Evolutionary conservation across 768 basidiomycete genomes (phyloP), one percentile per base, ranked within the genome.

Genomic region (Collybiopsis confluens): DNA sequence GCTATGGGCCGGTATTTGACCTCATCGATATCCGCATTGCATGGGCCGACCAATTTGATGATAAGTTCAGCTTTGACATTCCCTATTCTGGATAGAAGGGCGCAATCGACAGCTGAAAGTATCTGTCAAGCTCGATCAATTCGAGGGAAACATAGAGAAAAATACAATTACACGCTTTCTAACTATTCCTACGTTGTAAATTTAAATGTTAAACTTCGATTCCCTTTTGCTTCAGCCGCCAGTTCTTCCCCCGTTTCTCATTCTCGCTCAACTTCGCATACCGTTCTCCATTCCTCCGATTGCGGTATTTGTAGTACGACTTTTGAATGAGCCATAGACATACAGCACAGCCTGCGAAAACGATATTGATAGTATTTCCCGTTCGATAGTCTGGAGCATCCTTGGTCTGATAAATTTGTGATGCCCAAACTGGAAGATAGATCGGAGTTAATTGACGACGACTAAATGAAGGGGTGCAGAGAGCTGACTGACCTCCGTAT

Each of bases 321-420:
- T 59, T 61, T 41, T 61, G 60, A 20, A 55, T 45, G 37, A 61
- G 48, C 60, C 60, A 61, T 3, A 61, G 36, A 23, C 54, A 36
- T 3, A 56, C 36, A 11, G 60, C 56, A 16, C 46, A 35, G 7
- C 46, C 50, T 27, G 59, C 56, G 38, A 61, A 59, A 3, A 43
- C 56, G 24, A 61, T 57, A 41, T 61, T 61, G 41, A 61, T 59
- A 15, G 54, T 43, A 27, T 58, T 60, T 21, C 59, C 59, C n/a
- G 49, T 48, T 11, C 46, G 47, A 47, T 59, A 60, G 28, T 60
- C 58, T 56, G 59, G 59, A 7, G 70, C 66, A 54, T 73, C 72
- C 28, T 68, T 63, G 11, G 68, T 69, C 24, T 66, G 69, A 57
- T 72, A 73, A 35, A 73, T 72, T 58, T 68, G 68, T 7, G 69